These are phyloP conservation scores for Mycena alexandri DNA, from an alignment of 768 basidiomycete species.

Conservation along the genomic window DNA sequence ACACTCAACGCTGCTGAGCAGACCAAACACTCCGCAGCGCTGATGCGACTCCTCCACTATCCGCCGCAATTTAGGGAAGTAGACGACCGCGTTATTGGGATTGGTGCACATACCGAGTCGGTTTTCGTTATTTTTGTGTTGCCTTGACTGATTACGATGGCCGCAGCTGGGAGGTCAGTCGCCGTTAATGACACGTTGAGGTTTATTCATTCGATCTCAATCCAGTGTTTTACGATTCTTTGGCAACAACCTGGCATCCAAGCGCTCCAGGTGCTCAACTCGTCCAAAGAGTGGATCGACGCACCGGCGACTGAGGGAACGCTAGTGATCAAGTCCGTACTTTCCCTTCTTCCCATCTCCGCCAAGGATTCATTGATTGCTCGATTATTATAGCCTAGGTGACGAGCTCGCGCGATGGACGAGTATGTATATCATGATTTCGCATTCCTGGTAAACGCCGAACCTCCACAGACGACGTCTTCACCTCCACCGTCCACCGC, in stretches of 20 bases:
- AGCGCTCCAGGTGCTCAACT: conserved; percentile 87
- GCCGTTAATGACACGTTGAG: too few species aligned
- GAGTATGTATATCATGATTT: too few species aligned
- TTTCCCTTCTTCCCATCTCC: neutral
- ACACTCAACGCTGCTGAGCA: conserved; percentile 45
- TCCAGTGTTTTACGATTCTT: conserved; percentile 88
- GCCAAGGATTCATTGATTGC: neutral
- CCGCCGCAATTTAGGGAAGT: conserved; percentile 75
- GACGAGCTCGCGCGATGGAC: conserved; percentile 94
- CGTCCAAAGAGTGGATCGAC: conserved; percentile 83
- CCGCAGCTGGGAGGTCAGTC: conserved; percentile 57
- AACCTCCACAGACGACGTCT: conserved; percentile 89
- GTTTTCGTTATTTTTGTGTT: conserved; percentile 32
- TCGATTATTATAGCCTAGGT: conserved; percentile 62
- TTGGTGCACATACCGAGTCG: conserved; percentile 87
- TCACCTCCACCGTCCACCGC: conserved; percentile 92
- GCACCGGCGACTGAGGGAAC: conserved; percentile 85
- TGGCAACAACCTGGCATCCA: conserved; percentile 82
- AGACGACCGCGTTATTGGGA: conserved; percentile 80
- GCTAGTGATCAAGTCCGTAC: conserved; percentile 84
- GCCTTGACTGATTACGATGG: neutral
- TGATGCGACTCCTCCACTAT: conserved; percentile 80
- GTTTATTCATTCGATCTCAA: too few species aligned
- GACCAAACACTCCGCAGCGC: conserved; percentile 73
- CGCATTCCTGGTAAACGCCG: too few species aligned